These are phyloP conservation scores for Vaccinium vitisidaea DNA, from an alignment of 148 eudicot species.

Conservation along the genomic window DNA sequence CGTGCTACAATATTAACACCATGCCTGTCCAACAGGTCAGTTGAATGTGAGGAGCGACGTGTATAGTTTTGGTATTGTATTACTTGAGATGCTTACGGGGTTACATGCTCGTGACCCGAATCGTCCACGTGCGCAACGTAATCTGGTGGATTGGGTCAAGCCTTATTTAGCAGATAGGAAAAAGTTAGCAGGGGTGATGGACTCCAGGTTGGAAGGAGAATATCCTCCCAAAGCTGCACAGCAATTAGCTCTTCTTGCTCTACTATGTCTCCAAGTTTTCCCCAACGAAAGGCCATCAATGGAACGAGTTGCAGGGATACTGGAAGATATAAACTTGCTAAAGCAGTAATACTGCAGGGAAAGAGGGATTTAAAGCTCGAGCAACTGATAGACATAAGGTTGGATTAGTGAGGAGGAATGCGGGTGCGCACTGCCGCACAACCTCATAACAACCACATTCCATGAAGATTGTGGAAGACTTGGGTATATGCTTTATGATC, in stretches of 20 bases:
- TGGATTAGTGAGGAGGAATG: too few relatives aligned
- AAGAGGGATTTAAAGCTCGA: not conserved
- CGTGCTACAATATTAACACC: not conserved
- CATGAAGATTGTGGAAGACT: too few relatives aligned
- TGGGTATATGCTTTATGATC: too few relatives aligned
- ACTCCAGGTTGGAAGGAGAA: slow-evolving; percentile 58
- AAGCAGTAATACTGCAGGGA: not conserved
- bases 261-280: too few relatives aligned
- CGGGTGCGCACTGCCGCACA: too few relatives aligned
- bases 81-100: slow-evolving; percentile 54
- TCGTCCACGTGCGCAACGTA: slow-evolving; percentile 3
- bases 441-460: too few relatives aligned
- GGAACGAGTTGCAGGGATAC: too few relatives aligned
- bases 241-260: too few relatives aligned
- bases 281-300: too few relatives aligned
- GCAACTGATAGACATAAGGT: not conserved
- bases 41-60: slow-evolving; percentile 79
- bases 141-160: slow-evolving; percentile 18
- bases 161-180: slow-evolving; percentile 38
- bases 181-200: slow-evolving; percentile 65
- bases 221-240: slow-evolving; percentile 34
- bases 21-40: slow-evolving; percentile 53
- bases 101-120: slow-evolving; percentile 12
- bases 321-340: not conserved
- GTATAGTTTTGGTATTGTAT: slow-evolving; percentile 75